Evolutionary conservation across 108 stramenopile genomes (phyloP), one percentile per base, ranked within the genome.

Genomic region (Poteriospumella lacustris): DNA sequence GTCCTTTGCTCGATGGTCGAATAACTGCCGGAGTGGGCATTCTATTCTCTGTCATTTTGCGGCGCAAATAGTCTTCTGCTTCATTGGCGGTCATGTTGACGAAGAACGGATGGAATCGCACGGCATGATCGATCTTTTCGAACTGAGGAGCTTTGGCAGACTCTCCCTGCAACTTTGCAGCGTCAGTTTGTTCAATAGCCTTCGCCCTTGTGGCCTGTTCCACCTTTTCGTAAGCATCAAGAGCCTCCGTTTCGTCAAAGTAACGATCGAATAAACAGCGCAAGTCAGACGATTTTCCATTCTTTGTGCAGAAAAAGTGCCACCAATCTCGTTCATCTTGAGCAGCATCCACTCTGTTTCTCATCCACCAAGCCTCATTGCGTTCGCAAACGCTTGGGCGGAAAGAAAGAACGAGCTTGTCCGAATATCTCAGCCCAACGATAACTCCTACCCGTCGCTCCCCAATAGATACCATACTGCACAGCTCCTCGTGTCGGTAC

Each of bases 1-100:
- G 1, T 9, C 80, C 83, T 1, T 77, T 79, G 36, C 31, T 43
- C 15, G 79, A 80, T 2, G 83, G 83, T 31, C 83, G 69, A 15
- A 83, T 39, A 34, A 83, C 26, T 39, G 31, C 39, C 58, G 42
- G 38, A 76, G 34, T 62, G 0, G 59, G 12, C 0, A 67, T 40
- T 36, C 36, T 60, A 38, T 19, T 2, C 0, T 19, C n/a, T 34
- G 60, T n/a, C n/a, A n/a, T n/a, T n/a, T n/a, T n/a, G n/a, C n/a
- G 3, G 9, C 29, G 31, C 9, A 83, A 5, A n/a, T 39, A 1
- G 24, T 76, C 58, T 58, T 80, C 83, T 26, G 79, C 83, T 58
- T 42, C 34, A 1, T 19, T 58, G 36, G 60, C n/a, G 42, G 44
- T 80, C 9, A 78, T 3, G 68, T 83, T 83, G 3, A 40, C 39